Conservation (phyloP, 2,329 filamentous ascomycete species). For the Beauveria scarabaeidicola region DNA sequence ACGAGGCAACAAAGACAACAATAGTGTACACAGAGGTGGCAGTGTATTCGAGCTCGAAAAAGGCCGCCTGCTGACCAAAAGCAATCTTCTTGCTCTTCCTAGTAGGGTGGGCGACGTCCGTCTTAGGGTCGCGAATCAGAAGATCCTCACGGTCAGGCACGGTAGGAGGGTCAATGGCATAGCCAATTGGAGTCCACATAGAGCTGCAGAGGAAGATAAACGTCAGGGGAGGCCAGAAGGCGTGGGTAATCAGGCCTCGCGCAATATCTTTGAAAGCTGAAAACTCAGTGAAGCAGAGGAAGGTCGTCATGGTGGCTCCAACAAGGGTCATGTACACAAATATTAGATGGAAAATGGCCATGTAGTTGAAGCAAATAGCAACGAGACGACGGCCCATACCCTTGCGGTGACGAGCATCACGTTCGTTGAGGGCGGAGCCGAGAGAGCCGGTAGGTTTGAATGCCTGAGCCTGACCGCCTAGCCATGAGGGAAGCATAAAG, state of each 20-base stretch:
- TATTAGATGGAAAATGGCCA: slow-evolving; percentile 44
- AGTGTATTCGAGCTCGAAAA: slow-evolving; percentile 48
- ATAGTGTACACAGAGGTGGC: slow-evolving; percentile 41
- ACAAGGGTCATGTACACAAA: slow-evolving; percentile 47
- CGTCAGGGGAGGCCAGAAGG: slow-evolving; percentile 53
- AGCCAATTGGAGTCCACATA: slow-evolving; percentile 50
- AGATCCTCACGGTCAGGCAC: slow-evolving; percentile 51
- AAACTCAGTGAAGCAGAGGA: slow-evolving; percentile 38
- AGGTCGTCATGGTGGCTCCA: slow-evolving; percentile 40
- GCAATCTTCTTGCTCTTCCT: slow-evolving; percentile 45
- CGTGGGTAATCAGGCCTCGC: slow-evolving; percentile 47
- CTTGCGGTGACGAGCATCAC: slow-evolving; percentile 41
- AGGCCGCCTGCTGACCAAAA: slow-evolving; percentile 43
- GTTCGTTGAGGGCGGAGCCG: slow-evolving; percentile 48
- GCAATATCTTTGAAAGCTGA: slow-evolving; percentile 32
- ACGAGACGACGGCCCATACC: slow-evolving; percentile 45
- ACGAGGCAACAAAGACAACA: slow-evolving; percentile 38
- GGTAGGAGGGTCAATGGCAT: slow-evolving; percentile 50
- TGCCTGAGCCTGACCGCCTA: slow-evolving; percentile 48
- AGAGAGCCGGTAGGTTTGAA: slow-evolving; percentile 55
- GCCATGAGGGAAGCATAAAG: slow-evolving; percentile 50
- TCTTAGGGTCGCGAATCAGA: slow-evolving; percentile 45
- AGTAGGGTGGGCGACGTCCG: slow-evolving; percentile 43
- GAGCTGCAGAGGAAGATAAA: slow-evolving; percentile 47
- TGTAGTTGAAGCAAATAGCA: slow-evolving; percentile 47